phyloP scores from a whole-genome alignment of 2,329 filamentous ascomycete species.

The Botrytis hyacinthi region DNA sequence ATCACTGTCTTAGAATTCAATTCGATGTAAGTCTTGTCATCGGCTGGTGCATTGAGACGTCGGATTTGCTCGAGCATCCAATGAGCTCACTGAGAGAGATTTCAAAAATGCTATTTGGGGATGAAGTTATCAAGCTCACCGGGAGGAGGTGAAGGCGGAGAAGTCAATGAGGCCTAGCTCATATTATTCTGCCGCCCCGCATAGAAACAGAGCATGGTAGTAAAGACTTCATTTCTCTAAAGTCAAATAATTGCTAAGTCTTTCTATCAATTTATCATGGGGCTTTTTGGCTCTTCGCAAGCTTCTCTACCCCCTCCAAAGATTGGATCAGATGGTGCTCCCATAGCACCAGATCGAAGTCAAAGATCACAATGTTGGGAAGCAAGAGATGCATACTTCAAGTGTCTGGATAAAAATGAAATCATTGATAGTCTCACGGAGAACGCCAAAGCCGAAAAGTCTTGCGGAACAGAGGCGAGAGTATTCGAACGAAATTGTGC shows the following conservation, averaged over 20 bases:
- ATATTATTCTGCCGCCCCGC: conserved; percentile 11
- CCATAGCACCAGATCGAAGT: conserved; percentile 76
- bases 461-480: conserved; percentile 58
- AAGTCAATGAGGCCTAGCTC: background rate
- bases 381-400: conserved; percentile 82
- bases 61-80: background rate
- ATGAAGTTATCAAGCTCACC: conserved; percentile 2
- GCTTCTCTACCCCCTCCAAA: conserved; percentile 44
- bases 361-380: conserved; percentile 87
- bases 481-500: conserved; percentile 85
- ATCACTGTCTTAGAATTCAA: background rate
- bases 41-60: background rate
- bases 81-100: background rate
- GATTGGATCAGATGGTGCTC: conserved; percentile 56
- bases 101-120: background rate
- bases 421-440: conserved; percentile 73
- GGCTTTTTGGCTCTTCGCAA: conserved; percentile 44
- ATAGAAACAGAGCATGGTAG: background rate
- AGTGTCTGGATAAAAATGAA: conserved; percentile 76
- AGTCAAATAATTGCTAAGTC: background rate
- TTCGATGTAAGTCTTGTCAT: background rate
- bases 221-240: background rate
- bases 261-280: conserved; percentile 44
- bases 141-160: background rate
- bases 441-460: conserved; percentile 52